Percentiles rank a stretch among this genome's conserved stretches.
Evolutionary conservation across 1,284 basidiomycete genomes (phyloP).

Genomic region (Moesziomyces globuligerus): DNA sequence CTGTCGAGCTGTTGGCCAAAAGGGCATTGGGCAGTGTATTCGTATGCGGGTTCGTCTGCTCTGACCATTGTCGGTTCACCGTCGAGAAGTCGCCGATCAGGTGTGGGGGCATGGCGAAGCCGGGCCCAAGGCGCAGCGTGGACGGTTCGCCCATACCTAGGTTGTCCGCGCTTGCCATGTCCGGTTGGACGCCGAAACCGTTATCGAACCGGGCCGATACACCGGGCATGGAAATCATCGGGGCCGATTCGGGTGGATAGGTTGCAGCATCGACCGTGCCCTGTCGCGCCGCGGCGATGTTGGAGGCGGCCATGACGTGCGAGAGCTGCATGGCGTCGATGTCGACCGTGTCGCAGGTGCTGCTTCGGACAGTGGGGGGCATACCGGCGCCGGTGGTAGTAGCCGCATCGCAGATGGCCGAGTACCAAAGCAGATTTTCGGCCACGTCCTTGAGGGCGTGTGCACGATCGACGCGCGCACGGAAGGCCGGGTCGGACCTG

Average conservation of each 20-base stretch:
- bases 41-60: slow-evolving; percentile 5
- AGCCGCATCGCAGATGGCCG: slow-evolving; percentile 40
- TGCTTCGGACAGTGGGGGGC: slow-evolving; percentile 30
- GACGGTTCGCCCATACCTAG: slow-evolving; percentile 10
- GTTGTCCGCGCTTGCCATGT: slow-evolving; percentile 7
- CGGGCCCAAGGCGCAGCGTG: slow-evolving; percentile 22
- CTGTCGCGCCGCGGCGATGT: slow-evolving; percentile 7
- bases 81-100: slow-evolving; percentile 8
- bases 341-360: slow-evolving; percentile 27
- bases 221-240: slow-evolving; percentile 1
- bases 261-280: background rate
- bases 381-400: slow-evolving; percentile 25
- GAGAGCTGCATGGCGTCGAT: slow-evolving; percentile 31
- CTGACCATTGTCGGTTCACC: slow-evolving; percentile 15
- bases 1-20: too few species aligned
- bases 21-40: background rate
- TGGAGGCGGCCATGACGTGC: slow-evolving; percentile 9
- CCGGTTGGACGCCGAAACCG: slow-evolving; percentile 6
- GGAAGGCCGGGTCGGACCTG: slow-evolving; percentile 26
- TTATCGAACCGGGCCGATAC: slow-evolving; percentile 3
- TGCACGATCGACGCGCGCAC: slow-evolving; percentile 24
- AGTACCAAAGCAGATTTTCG: slow-evolving; percentile 43
- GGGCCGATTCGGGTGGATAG: background rate
- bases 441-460: slow-evolving; percentile 35
- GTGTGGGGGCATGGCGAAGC: slow-evolving; percentile 12